phyloP scores from a whole-genome alignment of 75 land plant genomes.

The Pinus tabuliformis region DNA sequence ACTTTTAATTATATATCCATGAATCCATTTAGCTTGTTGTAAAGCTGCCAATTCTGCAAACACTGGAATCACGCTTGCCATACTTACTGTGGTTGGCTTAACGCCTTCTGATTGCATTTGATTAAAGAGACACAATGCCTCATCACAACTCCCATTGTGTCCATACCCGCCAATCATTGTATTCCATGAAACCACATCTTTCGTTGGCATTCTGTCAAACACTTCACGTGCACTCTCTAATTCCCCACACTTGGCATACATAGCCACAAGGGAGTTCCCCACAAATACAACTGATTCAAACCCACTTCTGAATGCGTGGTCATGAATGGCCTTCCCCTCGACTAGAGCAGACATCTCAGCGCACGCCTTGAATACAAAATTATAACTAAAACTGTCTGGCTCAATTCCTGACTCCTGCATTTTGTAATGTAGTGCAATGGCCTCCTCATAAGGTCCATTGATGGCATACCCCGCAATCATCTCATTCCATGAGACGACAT shows the following conservation, averaged over 20 bases:
- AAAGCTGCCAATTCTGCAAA: slow-evolving; percentile 13
- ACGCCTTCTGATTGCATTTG: slow-evolving; percentile 9
- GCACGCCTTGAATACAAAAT: slow-evolving; percentile 12
- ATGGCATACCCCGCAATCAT: slow-evolving; percentile 31
- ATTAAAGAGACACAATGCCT: slow-evolving; percentile 19
- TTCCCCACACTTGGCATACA: background rate
- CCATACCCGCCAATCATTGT: slow-evolving; percentile 14
- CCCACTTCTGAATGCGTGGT: background rate
- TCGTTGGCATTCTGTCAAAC: background rate
- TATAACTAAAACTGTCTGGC: slow-evolving; percentile 20
- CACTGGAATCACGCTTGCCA: slow-evolving; percentile 17
- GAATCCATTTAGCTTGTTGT: slow-evolving; percentile 12
- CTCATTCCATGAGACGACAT: slow-evolving; percentile 29
- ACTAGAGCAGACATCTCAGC: background rate
- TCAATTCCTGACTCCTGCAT: slow-evolving; percentile 3
- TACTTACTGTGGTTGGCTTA: slow-evolving; percentile 13
- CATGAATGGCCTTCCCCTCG: slow-evolving; percentile 7
- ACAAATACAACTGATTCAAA: background rate
- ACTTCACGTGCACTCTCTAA: background rate
- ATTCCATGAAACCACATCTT: slow-evolving; percentile 1
- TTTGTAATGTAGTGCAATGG: slow-evolving; percentile 10
- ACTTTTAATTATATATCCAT: slow-evolving; percentile 6
- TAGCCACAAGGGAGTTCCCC: background rate
- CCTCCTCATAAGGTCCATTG: slow-evolving; percentile 8
- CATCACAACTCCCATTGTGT: slow-evolving; percentile 10